Conservation (phyloP, 768 basidiomycete species). For the Exidia glandulosa region DNA sequence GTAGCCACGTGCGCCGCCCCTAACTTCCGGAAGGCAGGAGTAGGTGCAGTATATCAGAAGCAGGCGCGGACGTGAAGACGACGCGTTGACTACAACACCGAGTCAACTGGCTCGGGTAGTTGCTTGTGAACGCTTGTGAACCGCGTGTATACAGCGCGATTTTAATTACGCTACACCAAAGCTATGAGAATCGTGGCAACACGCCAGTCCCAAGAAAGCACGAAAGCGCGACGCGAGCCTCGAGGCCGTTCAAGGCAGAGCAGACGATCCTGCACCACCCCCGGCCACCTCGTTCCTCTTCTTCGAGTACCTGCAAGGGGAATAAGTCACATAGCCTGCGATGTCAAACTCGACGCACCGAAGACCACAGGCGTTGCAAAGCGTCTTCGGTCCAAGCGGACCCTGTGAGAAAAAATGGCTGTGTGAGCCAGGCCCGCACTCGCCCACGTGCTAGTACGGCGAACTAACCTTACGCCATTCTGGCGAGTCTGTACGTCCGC, state of each 20-base stretch:
- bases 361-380: slow-evolving; percentile 93
- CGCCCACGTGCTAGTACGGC: neutral
- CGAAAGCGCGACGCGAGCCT: neutral
- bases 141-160: too few species aligned
- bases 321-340: too few species aligned
- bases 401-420: slow-evolving; percentile 33
- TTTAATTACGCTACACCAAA: too few species aligned
- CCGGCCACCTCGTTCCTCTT: slow-evolving; percentile 27
- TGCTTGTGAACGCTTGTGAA: too few species aligned
- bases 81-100: too few species aligned
- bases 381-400: slow-evolving; percentile 89
- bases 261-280: neutral
- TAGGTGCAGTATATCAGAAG: too few species aligned
- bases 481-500: slow-evolving; percentile 90
- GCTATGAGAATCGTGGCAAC: neutral
- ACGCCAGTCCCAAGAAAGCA: neutral
- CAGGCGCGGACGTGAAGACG: too few species aligned
- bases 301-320: slow-evolving; percentile 16
- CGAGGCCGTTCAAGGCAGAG: neutral
- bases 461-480: slow-evolving; percentile 82
- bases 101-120: too few species aligned
- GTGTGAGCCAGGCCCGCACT: neutral
- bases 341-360: slow-evolving; percentile 79
- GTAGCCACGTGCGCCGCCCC: too few species aligned
- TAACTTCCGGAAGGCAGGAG: too few species aligned